A percentile compares a stretch with the other conserved stretches of the same genome.
Conservation (phyloP, 805 yeast species). For the Grigorovia jiainica region DNA sequence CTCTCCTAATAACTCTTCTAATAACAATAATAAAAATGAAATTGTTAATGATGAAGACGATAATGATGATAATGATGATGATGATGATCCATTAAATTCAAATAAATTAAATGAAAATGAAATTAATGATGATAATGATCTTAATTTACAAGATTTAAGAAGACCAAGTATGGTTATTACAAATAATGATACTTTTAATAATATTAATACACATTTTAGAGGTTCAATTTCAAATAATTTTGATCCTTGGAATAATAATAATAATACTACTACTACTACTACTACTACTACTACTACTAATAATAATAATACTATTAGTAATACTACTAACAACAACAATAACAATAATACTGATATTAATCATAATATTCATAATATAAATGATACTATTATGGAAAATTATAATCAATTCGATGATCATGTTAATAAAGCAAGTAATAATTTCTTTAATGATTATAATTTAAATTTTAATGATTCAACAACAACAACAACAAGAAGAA, state of each 20-base stretch:
- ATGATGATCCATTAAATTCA: not conserved
- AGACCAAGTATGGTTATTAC: slow-evolving; percentile 17
- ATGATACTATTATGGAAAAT: not conserved
- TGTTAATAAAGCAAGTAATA: too few species aligned
- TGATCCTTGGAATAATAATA: slow-evolving; percentile 18
- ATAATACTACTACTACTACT: too few species aligned
- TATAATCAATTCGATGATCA: too few species aligned
- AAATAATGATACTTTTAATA: slow-evolving; percentile 4
- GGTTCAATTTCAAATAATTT: slow-evolving; percentile 24
- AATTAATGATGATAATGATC: not conserved
- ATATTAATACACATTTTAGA: slow-evolving; percentile 11
- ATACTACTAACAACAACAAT: slow-evolving; percentile 19
- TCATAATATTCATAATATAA: not conserved
- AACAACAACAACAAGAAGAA: not conserved
- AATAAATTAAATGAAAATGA: not conserved
- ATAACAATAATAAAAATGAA: not conserved
- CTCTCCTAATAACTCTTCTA: not conserved
- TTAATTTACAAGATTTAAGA: slow-evolving; percentile 4
- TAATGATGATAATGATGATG: not conserved
- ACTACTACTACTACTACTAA: too few species aligned
- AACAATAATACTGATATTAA: slow-evolving; percentile 11
- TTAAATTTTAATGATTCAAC: not conserved
- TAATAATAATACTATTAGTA: slow-evolving; percentile 16
- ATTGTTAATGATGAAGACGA: not conserved
- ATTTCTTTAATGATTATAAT: not conserved